phyloP scores from a whole-genome alignment of 163 green algal species.

The Scenedesmus sp. region DNA sequence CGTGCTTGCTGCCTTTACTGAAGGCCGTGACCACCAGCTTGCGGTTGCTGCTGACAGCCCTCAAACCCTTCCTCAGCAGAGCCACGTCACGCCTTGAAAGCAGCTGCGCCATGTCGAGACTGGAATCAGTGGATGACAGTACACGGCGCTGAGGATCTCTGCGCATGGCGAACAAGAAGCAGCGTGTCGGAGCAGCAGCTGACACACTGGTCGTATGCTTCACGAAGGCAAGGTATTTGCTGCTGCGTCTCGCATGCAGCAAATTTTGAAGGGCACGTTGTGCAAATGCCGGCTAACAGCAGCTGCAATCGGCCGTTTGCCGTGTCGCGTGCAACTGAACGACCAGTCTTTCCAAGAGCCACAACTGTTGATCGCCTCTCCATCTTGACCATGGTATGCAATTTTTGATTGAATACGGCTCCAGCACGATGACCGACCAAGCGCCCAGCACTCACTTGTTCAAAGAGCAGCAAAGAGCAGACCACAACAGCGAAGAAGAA shows the following conservation, averaged over 20 bases:
- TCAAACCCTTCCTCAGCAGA: neutral
- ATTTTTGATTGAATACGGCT: neutral
- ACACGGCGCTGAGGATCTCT: neutral
- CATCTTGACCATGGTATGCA: neutral
- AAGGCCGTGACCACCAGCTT: slow-evolving; percentile 9
- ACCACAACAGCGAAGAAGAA: neutral
- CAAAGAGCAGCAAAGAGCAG: neutral
- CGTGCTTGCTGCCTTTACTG: neutral
- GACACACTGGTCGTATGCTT: neutral
- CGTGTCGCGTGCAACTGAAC: neutral
- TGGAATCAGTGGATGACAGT: neutral
- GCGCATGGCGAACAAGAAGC: neutral
- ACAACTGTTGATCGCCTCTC: neutral
- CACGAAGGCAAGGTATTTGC: neutral
- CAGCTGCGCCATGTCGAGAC: neutral
- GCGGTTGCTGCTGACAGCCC: neutral
- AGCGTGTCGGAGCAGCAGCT: slow-evolving; percentile 5
- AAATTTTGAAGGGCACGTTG: neutral
- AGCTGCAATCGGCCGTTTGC: neutral
- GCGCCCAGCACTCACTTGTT: neutral
- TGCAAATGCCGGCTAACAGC: neutral
- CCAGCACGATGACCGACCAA: neutral
- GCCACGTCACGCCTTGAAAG: neutral
- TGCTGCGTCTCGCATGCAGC: neutral
- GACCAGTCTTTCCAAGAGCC: neutral